Evolutionary conservation across 768 basidiomycete species (phyloP).

Genomic region (Cystobasidium onofrii): DNA sequence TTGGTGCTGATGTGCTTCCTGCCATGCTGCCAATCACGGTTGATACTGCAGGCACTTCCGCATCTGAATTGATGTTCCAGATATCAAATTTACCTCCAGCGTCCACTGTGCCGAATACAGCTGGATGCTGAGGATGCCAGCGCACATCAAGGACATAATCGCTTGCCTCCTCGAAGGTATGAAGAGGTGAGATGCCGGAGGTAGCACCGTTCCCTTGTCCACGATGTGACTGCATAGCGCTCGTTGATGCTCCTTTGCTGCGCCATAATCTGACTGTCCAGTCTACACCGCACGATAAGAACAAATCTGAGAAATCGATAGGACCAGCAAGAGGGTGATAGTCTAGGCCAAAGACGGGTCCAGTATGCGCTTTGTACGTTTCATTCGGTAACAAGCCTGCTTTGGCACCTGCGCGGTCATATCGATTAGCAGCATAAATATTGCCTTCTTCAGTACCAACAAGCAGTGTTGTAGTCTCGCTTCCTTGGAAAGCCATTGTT

Average conservation of each 20-base stretch:
- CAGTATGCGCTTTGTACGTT: conserved; percentile 83
- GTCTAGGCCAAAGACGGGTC: conserved; percentile 85
- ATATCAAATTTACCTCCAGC: conserved; percentile 91
- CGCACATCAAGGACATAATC: conserved; percentile 98
- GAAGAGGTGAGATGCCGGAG: conserved; percentile 53
- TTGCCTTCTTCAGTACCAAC: conserved; percentile 97
- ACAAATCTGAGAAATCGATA: conserved; percentile 90
- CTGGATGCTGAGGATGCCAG: conserved; percentile 95
- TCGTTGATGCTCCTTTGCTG: conserved; percentile 50
- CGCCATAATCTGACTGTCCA: conserved; percentile 99
- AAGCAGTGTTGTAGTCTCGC: conserved; percentile 94
- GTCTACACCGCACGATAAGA: conserved; percentile 84
- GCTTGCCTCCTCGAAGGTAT: conserved; percentile 94
- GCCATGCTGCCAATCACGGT: conserved; percentile 59
- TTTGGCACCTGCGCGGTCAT: conserved; percentile 92
- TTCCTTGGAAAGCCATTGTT: conserved; percentile 83
- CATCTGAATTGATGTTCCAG: conserved; percentile 96
- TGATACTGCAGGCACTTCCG: conserved; percentile 89
- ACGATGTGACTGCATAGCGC: conserved; percentile 58
- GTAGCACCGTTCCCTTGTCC: conserved; percentile 53
- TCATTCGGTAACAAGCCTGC: conserved; percentile 90
- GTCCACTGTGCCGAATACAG: conserved; percentile 84
- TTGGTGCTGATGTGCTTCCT: conserved; percentile 37
- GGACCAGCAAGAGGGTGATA: conserved; percentile 88
- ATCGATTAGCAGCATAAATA: conserved; percentile 90